Evolutionary conservation across 2,329 filamentous ascomycete genomes (phyloP), one percentile per base, ranked within the genome.

Genomic region (Diaporthe vexans): DNA sequence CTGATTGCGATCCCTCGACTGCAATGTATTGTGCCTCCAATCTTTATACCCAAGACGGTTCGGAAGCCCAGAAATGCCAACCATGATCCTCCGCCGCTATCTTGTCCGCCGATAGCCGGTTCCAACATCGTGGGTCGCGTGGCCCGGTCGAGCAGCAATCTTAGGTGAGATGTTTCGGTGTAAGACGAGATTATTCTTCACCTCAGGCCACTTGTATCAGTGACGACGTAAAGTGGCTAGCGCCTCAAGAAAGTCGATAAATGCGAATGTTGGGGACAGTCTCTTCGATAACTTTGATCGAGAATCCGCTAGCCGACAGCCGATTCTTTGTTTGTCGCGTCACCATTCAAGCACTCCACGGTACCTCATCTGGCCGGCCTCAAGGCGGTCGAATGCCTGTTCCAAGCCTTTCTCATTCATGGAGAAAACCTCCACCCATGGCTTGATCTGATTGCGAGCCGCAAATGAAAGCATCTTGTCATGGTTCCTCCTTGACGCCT

Each of bases 401-500:
- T 65, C 54, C 46, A 77, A 24, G 10, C 76, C 76, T 24, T 68
- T 35, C n/a, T 63, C 61, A 24, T 67, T 77, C 75, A 77, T 77
- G 3, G 75, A 72, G 19, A 76, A 77, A n/a, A 57, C 58, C 54
- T 77, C 75, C n/a, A 77, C 63, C 70, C 70, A 74, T 3, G 76
- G 75, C 48, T 61, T 73, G 56, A 77, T 74, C 4, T 70, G 43
- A 56, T 77, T 73, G 8, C 67, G 71, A n/a, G 76, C 73, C n/a
- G 72, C 74, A 48, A 77, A 77, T 24, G 67, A 48, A 19, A 77
- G 68, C 74, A 75, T 76, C 6, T 69, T 69, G 24, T 71, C 51
- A 21, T 76, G 76, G 11, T 77, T 77, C n/a, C 69, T 72, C 21
- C 71, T 70, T 33, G 76, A 76, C 2, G 76, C 75, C 29, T 74